Evolutionary conservation across 345 rosid species (phyloP).

Genomic region (Populus pruinosa): DNA sequence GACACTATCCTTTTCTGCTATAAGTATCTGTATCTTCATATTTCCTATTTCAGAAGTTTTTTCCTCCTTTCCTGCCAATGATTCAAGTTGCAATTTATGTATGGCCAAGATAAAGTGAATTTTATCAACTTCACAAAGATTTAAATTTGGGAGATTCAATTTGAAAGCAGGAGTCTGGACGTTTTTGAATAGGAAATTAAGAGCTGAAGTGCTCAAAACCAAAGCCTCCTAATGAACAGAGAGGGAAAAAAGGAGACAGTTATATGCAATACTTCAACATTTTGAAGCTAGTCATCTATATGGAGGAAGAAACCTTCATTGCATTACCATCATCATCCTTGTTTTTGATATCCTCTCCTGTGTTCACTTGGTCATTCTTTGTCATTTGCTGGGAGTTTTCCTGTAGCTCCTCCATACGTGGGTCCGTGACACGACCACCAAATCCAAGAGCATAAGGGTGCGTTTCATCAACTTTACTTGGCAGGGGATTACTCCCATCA

Average conservation of each 20-base stretch:
- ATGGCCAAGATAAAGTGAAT: neutral
- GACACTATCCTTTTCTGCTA: too few relatives aligned
- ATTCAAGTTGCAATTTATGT: neutral
- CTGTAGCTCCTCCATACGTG: too few relatives aligned
- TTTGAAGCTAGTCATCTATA: neutral
- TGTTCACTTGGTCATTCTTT: too few relatives aligned
- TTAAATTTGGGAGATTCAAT: neutral
- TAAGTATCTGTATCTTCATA: too few relatives aligned
- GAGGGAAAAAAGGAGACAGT: too few relatives aligned
- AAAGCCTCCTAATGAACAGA: neutral
- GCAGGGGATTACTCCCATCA: conserved; percentile 20
- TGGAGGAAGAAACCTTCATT: neutral
- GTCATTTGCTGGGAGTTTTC: too few relatives aligned
- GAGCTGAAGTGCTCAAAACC: neutral
- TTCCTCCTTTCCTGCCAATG: neutral
- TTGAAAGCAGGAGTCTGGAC: neutral
- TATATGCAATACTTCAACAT: neutral
- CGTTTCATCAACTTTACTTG: too few relatives aligned
- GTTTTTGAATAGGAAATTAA: neutral
- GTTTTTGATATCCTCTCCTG: neutral
- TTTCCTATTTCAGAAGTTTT: too few relatives aligned
- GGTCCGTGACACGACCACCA: too few relatives aligned
- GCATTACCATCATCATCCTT: neutral
- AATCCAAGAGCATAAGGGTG: too few relatives aligned
- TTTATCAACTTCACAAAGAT: neutral